Evolutionary conservation across 208 protist genomes (phyloP).

Genomic region (Acanthamoeba quina): DNA sequence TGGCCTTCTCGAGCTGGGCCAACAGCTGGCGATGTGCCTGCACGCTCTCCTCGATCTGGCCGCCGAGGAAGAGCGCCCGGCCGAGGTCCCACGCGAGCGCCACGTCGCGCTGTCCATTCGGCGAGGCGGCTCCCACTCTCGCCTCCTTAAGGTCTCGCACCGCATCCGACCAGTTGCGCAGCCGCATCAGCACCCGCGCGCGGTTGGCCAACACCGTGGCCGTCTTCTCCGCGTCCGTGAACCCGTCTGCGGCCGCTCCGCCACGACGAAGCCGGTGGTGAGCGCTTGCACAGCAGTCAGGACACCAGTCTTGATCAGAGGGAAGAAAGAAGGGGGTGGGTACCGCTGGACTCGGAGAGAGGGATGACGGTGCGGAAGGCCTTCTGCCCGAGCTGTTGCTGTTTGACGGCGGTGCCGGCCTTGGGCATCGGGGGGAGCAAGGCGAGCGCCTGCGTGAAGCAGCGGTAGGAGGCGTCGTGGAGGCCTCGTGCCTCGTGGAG

Average conservation of each 20-base stretch:
- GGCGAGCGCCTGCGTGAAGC: slow-evolving; percentile 15
- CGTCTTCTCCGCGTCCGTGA: slow-evolving; percentile 19
- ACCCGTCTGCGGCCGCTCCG: background rate
- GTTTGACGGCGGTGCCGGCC: background rate
- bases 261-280: background rate
- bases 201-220: slow-evolving; percentile 1
- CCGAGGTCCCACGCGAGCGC: slow-evolving; percentile 28
- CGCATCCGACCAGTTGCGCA: background rate
- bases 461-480: slow-evolving; percentile 21
- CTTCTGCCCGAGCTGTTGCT: background rate
- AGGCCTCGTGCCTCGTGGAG: slow-evolving; percentile 37
- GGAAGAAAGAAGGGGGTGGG: background rate
- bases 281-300: background rate
- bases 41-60: slow-evolving; percentile 26
- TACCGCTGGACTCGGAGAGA: background rate
- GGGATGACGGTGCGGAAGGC: slow-evolving; percentile 5
- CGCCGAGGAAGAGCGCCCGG: slow-evolving; percentile 19
- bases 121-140: background rate
- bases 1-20: background rate
- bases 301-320: too few species aligned
- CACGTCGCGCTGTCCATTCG: background rate
- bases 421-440: background rate
- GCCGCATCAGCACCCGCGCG: slow-evolving; percentile 22
- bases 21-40: slow-evolving; percentile 34
- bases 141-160: background rate